These are phyloP conservation scores for Globisporangium rhizosaccharum DNA, from an alignment of 352 stramenopile genomes.

Conservation along the genomic window DNA sequence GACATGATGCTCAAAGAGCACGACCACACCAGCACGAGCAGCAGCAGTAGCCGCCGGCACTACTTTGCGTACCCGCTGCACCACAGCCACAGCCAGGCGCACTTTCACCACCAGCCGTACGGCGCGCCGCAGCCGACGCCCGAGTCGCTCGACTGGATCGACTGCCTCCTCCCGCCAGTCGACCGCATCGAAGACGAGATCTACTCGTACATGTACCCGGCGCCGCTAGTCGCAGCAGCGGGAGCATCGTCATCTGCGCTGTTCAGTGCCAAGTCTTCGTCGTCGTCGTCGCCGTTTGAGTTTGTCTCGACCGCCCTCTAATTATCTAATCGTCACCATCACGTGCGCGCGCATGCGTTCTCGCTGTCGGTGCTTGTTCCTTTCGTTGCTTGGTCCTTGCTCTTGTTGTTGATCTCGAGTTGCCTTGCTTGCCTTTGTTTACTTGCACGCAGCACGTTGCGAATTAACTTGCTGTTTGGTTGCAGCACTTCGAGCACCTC, in stretches of 20 bases:
- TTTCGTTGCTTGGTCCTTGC: too few species aligned
- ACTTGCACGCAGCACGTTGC: too few species aligned
- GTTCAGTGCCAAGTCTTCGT: slow-evolving; percentile 6
- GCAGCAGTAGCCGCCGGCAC: slow-evolving; percentile 13
- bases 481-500: too few species aligned
- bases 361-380: neutral
- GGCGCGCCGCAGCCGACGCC: slow-evolving; percentile 10
- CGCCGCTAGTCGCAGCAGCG: neutral
- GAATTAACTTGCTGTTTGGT: too few species aligned
- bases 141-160: slow-evolving; percentile 53
- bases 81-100: slow-evolving; percentile 1
- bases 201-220: slow-evolving; percentile 39
- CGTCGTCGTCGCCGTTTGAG: slow-evolving; percentile 25
- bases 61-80: slow-evolving; percentile 1
- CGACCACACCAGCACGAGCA: slow-evolving; percentile 12
- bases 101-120: slow-evolving; percentile 9
- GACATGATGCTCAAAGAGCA: slow-evolving; percentile 34
- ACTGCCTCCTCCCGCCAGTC: slow-evolving; percentile 36
- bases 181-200: slow-evolving; percentile 29
- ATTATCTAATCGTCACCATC: slow-evolving; percentile 4
- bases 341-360: too few species aligned
- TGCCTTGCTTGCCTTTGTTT: too few species aligned
- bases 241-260: slow-evolving; percentile 8
- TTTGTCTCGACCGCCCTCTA: slow-evolving; percentile 24
- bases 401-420: too few species aligned